Conservation (phyloP, 805 yeast genomes). For the Pichia sporocuriosa region DNA sequence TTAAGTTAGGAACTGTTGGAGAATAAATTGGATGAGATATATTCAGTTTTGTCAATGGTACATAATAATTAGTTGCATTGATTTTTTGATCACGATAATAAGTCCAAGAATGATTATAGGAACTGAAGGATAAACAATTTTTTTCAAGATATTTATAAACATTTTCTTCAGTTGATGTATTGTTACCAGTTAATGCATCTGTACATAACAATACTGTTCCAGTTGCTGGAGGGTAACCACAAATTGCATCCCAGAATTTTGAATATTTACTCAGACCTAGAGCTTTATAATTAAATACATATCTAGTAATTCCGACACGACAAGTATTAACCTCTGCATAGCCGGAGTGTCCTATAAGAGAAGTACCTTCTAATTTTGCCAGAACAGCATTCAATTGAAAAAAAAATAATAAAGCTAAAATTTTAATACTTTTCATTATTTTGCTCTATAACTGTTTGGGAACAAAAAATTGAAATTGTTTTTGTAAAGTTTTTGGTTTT, state of each 20-base stretch:
- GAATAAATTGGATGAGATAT: background rate
- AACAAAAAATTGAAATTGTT: too few relatives aligned
- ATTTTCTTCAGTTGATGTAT: background rate
- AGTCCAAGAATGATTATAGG: constrained; percentile 11
- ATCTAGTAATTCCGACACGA: constrained; percentile 1
- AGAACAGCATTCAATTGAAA: background rate
- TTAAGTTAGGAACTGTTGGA: background rate
- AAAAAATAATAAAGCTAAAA: background rate
- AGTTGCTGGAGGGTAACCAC: constrained; percentile 16
- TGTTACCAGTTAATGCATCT: constrained; percentile 11
- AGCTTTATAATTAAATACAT: constrained; percentile 9
- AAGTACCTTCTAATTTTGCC: background rate
- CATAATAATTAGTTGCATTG: constrained; percentile 22
- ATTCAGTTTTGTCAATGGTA: background rate
- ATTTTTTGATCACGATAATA: constrained; percentile 18
- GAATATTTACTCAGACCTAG: background rate
- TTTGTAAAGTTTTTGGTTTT: too few relatives aligned
- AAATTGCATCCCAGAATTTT: constrained; percentile 1
- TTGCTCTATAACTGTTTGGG: too few relatives aligned
- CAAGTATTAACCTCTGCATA: constrained; percentile 13
- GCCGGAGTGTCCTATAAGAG: background rate
- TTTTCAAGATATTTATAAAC: background rate
- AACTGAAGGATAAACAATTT: background rate
- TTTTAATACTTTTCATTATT: background rate
- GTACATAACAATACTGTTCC: constrained; percentile 16